Base-by-base conservation (phyloP, 139 green algal species). In the Tetradesmus obliquus region DNA sequence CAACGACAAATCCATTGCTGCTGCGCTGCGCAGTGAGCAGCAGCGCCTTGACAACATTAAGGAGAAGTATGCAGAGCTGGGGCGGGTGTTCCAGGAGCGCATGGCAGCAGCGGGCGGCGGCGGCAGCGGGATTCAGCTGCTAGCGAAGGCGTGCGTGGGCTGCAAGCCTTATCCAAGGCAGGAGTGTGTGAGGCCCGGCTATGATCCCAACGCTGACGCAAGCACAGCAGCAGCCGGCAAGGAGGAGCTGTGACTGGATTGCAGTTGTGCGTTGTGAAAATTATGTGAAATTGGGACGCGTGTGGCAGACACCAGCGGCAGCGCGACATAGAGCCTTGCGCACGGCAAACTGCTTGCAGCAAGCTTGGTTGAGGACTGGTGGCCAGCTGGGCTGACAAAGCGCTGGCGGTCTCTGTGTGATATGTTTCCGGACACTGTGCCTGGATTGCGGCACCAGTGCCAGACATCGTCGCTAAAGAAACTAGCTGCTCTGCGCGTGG, bases 121-220 rank as follows among this genome's bases (percentile, higher is more conserved):
- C 55, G 17, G 7, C 5, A 69, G 20, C 13, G 82, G 82, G 19
- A 69, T 87, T n/a, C 82, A 87, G 53, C 54, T 87, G 53, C 54
- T 87, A 54, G 82, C 54, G 2, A 69, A 87, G 54, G 82, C 82
- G 15, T 87, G 82, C 51, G 82, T 87, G 17, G 82, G 51, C 54
- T 87, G 82, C 53, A 87, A 69, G 53, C 82, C 82, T 3, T 87
- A 81, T 20, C 72, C 72, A 6, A 32, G 72, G 22, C 22, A 81
- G 72, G 72, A 81, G 20, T 81, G 72, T 1, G 72, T 45, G 72
- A 7, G 22, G 72, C 72, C 45, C 19, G 22, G 72, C 19, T 81
- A 71, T 71, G 60, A 71, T 13, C 60, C 60, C 60, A 71, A 71
- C 60, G 15, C 19, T 71, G 60, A 71, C 60, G 10, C 60, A 4